Conservation (phyloP, 192 early-diverging fungal species). For the Coemansia sp. region DNA sequence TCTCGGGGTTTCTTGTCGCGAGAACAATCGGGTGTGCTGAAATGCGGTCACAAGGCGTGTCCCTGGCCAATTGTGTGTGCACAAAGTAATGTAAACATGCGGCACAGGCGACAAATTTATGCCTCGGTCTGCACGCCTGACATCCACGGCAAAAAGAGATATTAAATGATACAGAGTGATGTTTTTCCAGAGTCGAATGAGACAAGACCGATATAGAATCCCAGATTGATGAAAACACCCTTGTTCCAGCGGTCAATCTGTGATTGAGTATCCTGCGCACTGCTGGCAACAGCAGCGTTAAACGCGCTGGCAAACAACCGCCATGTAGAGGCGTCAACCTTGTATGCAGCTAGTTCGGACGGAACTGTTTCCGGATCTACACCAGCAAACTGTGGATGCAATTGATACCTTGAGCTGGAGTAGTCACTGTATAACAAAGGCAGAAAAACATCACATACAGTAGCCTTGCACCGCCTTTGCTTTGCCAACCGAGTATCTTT, state of each 20-base stretch:
- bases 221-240: constrained; percentile 9
- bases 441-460: too few relatives aligned
- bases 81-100: too few relatives aligned
- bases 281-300: constrained; percentile 13
- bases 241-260: constrained; percentile 16
- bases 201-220: constrained; percentile 9
- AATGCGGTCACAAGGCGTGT: too few relatives aligned
- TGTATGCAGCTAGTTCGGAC: constrained; percentile 3
- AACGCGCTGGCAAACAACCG: constrained; percentile 13
- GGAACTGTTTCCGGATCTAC: constrained; percentile 3
- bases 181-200: constrained; percentile 2
- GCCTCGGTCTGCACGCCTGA: too few relatives aligned
- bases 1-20: too few relatives aligned
- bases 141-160: too few relatives aligned
- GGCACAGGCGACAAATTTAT: too few relatives aligned
- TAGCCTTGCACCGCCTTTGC: too few relatives aligned
- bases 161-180: constrained; percentile 5
- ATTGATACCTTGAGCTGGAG: not conserved
- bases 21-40: too few relatives aligned
- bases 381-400: not conserved
- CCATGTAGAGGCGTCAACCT: constrained; percentile 7
- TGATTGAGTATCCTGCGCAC: constrained; percentile 8
- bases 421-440: not conserved
- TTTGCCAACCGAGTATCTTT: too few relatives aligned
- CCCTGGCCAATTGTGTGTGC: too few relatives aligned